Base-by-base conservation (phyloP, 1,139 yeast genomes). In the Scheffersomyces illinoinensis region DNA sequence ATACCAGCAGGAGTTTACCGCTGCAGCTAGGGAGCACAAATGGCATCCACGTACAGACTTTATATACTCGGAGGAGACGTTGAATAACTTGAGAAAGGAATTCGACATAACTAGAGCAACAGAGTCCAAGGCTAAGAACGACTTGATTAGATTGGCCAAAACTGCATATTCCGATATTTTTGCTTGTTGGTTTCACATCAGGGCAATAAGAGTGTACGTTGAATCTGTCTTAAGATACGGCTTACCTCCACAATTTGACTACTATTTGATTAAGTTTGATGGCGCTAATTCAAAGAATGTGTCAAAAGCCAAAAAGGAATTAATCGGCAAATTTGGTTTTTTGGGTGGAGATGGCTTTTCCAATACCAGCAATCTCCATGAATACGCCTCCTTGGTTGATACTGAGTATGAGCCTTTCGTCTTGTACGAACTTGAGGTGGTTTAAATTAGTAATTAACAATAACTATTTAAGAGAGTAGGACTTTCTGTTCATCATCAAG, bases 351-450 rank as follows among this genome's bases (percentile, higher is more conserved):
- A 88, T 68, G 97, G 97, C 0, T 90, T 89, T 69, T 85, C 87
- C 62, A 83, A 89, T 62, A 79, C 85, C 68, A 73, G 82, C 57
- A 88, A 86, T 59, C 82, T 95, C 68, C 85, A 88, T 68, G 98
- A 95, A 73, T 95, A 91, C 73, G 96, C 97, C 23, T 86, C 96
- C 8, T 79, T 95, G 70, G 97, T 93, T 55, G 98, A 95, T 75
- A 86, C 95, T 50, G 98, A 95, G 62, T 95, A 93, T 73, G 97
- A 93, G 76, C 98, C 98, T 54, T 95, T 95, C 77, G 99, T 93
- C 57, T 76, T 93, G 68, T 93, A 91, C 74, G 85, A 84, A 60
- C 69, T 79, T 58, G 81, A 76, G 59, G 68, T 81, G 58, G 74
- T 76, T 56, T 79, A 71, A 65, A 49, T 33, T 14, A 33, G 43